Percentiles rank a stretch among this genome's conserved stretches.
phyloP scores from a whole-genome alignment of 805 yeast genomes.

The Komagataella pastoris region DNA sequence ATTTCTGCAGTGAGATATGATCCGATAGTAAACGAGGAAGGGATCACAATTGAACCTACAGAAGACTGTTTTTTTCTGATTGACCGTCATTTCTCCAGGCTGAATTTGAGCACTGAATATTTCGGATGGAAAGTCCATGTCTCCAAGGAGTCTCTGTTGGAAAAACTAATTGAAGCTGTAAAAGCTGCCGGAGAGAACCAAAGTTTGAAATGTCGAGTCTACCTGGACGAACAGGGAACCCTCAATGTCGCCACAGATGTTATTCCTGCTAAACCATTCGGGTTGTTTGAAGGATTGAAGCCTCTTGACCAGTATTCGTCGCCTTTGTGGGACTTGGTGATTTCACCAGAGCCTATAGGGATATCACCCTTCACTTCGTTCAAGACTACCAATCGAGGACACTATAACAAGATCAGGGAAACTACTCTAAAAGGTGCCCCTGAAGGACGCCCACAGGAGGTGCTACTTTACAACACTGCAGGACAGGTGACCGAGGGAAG shows the following conservation, averaged over 20 bases:
- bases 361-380: conserved; percentile 74
- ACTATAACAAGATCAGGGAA: conserved; percentile 48
- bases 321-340: conserved; percentile 41
- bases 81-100: conserved; percentile 48
- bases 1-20: neutral
- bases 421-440: conserved; percentile 28
- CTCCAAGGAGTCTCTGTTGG: conserved; percentile 26
- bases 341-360: conserved; percentile 38
- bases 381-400: conserved; percentile 66
- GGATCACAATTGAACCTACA: conserved; percentile 11
- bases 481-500: conserved; percentile 68
- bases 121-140: conserved; percentile 37
- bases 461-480: conserved; percentile 50
- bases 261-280: conserved; percentile 9
- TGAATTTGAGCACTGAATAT: conserved; percentile 37
- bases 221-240: conserved; percentile 22
- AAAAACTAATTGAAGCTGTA: conserved; percentile 24
- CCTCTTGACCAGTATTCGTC: conserved; percentile 1
- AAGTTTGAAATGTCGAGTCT: conserved; percentile 22
- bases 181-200: conserved; percentile 12
- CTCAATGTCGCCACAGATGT: conserved; percentile 22
- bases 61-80: conserved; percentile 41
- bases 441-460: conserved; percentile 34
- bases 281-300: conserved; percentile 1
- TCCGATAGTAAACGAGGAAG: neutral